Conservation (phyloP, 208 protist genomes). For the Trypanosoma vivax region DNA sequence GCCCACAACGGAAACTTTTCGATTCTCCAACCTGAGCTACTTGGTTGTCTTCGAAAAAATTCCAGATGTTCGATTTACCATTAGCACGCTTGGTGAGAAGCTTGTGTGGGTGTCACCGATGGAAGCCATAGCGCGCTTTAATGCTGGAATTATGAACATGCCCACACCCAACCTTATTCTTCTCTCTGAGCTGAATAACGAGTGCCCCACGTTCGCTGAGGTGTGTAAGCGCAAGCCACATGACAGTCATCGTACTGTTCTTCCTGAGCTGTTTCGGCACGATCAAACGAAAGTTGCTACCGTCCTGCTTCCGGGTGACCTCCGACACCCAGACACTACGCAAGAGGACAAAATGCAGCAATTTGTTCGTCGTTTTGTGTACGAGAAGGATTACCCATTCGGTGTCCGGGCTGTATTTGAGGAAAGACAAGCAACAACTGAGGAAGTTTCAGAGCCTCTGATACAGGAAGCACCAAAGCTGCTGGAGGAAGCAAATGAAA, state of each 20-base stretch:
- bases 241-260: constrained; percentile 31
- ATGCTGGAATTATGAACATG: constrained; percentile 88
- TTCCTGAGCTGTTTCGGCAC: constrained; percentile 69
- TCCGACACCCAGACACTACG: constrained; percentile 58
- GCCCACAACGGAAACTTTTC: constrained; percentile 75
- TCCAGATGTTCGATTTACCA: constrained; percentile 69
- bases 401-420: constrained; percentile 82
- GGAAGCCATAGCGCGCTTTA: constrained; percentile 86
- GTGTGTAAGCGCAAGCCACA: constrained; percentile 47
- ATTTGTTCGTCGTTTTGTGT: constrained; percentile 74
- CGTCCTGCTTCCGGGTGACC: constrained; percentile 74
- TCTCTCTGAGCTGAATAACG: constrained; percentile 78
- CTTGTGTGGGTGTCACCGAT: constrained; percentile 87
- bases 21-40: constrained; percentile 76
- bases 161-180: constrained; percentile 79
- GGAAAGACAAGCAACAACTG: constrained; percentile 51
- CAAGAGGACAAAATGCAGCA: constrained; percentile 50
- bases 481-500: constrained; percentile 77
- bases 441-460: constrained; percentile 34
- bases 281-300: constrained; percentile 68
- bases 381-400: constrained; percentile 81
- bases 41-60: constrained; percentile 71
- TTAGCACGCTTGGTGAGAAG: constrained; percentile 61
- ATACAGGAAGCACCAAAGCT: constrained; percentile 47
- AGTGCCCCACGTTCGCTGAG: constrained; percentile 73